phyloP scores from a whole-genome alignment of 2,329 filamentous ascomycete species.

The Pseudogymnoascus sp. region DNA sequence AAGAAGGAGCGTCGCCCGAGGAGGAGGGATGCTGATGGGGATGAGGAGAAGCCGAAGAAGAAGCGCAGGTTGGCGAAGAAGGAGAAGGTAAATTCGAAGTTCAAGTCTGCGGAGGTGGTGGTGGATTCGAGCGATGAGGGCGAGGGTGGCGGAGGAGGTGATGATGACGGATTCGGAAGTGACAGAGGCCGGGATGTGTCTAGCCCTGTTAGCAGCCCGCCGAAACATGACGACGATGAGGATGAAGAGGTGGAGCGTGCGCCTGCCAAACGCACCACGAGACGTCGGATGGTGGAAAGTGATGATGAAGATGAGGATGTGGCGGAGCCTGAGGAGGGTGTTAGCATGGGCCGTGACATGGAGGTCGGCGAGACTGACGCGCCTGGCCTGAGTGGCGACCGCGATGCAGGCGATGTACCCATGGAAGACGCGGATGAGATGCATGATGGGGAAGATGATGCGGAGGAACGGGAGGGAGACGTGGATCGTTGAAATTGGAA shows the following conservation, averaged over 20 bases:
- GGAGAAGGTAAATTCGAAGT: conserved; percentile 18
- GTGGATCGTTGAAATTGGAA: conserved; percentile 10
- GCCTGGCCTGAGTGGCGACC: not conserved
- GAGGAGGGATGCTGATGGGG: conserved; percentile 24
- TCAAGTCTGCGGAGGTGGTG: conserved; percentile 10
- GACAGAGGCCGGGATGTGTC: conserved; percentile 9
- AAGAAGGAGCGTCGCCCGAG: conserved; percentile 22
- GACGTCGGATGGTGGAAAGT: conserved; percentile 38
- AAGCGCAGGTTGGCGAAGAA: conserved; percentile 31
- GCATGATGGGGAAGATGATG: conserved; percentile 11
- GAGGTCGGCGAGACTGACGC: conserved; percentile 4
- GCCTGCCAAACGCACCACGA: not conserved
- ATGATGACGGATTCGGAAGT: conserved; percentile 1
- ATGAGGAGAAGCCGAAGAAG: conserved; percentile 33
- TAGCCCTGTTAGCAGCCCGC: not conserved
- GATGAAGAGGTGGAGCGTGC: conserved; percentile 7
- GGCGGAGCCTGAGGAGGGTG: not conserved
- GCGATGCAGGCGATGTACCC: not conserved
- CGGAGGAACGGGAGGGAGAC: conserved; percentile 3
- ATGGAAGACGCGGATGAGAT: conserved; percentile 11
- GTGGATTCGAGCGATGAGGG: conserved; percentile 7
- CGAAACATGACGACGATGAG: not conserved
- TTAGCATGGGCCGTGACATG: not conserved
- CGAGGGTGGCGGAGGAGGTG: not conserved
- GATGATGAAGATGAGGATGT: conserved; percentile 2